phyloP scores from a whole-genome alignment of 805 yeast genomes.

The Metschnikowia continentalis region DNA sequence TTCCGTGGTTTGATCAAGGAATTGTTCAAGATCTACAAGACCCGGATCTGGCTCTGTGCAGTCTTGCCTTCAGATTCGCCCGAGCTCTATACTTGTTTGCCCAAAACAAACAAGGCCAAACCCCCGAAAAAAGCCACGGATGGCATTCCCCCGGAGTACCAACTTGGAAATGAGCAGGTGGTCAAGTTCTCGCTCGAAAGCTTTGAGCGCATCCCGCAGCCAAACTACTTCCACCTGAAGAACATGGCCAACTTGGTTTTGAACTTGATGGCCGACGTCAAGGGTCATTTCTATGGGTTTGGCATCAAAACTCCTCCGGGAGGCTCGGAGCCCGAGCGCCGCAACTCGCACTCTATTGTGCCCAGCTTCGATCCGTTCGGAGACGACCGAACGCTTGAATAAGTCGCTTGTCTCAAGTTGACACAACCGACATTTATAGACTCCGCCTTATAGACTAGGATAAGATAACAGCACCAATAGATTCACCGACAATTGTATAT shows the following conservation, averaged over 20 bases:
- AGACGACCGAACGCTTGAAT: constrained; percentile 3
- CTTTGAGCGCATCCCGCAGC: constrained; percentile 36
- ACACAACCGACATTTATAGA: not conserved
- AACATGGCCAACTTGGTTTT: constrained; percentile 46
- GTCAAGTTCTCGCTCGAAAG: constrained; percentile 43
- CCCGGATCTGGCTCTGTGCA: constrained; percentile 47
- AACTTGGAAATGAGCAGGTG: constrained; percentile 35
- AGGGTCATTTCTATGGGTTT: constrained; percentile 42
- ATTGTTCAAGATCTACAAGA: constrained; percentile 42
- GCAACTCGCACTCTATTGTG: constrained; percentile 10
- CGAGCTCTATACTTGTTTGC: constrained; percentile 21
- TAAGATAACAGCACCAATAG: too few species aligned
- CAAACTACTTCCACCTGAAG: constrained; percentile 50
- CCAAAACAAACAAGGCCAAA: constrained; percentile 5
- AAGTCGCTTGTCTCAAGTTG: not conserved
- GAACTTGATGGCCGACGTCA: constrained; percentile 39
- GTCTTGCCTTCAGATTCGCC: constrained; percentile 40
- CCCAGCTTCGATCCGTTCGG: constrained; percentile 16
- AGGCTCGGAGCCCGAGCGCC: constrained; percentile 4
- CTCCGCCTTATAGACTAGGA: not conserved
- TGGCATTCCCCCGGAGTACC: constrained; percentile 35
- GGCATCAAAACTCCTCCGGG: constrained; percentile 10
- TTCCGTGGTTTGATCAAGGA: constrained; percentile 42
- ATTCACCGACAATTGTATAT: too few species aligned
- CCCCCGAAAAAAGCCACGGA: not conserved